Evolutionary conservation across 2,329 filamentous ascomycete genomes (phyloP).

Genomic region (Penicillium sp.): DNA sequence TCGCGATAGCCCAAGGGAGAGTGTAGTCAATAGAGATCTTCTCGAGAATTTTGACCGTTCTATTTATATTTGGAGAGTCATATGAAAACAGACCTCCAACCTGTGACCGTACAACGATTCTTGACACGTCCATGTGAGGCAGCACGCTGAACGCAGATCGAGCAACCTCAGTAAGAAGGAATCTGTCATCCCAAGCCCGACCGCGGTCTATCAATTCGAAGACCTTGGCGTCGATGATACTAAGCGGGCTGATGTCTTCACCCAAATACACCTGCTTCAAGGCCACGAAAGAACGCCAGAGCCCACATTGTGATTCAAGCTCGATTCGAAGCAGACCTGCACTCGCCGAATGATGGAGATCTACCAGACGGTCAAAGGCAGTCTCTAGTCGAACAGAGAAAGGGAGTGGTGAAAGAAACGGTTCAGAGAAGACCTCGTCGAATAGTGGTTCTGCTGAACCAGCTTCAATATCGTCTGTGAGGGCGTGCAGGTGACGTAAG

Average conservation of each 20-base stretch:
- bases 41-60: slow-evolving; percentile 58
- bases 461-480: slow-evolving; percentile 27
- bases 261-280: slow-evolving; percentile 71
- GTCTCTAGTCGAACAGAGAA: slow-evolving; percentile 63
- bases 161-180: slow-evolving; percentile 69
- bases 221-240: slow-evolving; percentile 60
- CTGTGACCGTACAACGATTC: slow-evolving; percentile 53
- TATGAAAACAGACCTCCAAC: slow-evolving; percentile 32
- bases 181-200: slow-evolving; percentile 69
- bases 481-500: slow-evolving; percentile 61
- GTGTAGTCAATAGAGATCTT: slow-evolving; percentile 62
- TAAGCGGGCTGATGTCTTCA: slow-evolving; percentile 63
- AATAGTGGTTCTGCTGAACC: slow-evolving; percentile 29
- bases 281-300: slow-evolving; percentile 59
- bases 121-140: slow-evolving; percentile 52
- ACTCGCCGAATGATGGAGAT: slow-evolving; percentile 65
- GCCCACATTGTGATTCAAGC: slow-evolving; percentile 62
- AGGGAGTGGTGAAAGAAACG: slow-evolving; percentile 27
- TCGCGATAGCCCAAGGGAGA: slow-evolving; percentile 59
- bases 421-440: slow-evolving; percentile 32
- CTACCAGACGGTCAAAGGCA: slow-evolving; percentile 70
- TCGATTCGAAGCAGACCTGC: slow-evolving; percentile 59
- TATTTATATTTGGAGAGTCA: slow-evolving; percentile 45
- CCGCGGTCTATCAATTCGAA: slow-evolving; percentile 67
- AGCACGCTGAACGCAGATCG: slow-evolving; percentile 61